These are phyloP conservation scores for Melastoma malabathricum DNA, from an alignment of 345 rosid species.

Conservation along the genomic window DNA sequence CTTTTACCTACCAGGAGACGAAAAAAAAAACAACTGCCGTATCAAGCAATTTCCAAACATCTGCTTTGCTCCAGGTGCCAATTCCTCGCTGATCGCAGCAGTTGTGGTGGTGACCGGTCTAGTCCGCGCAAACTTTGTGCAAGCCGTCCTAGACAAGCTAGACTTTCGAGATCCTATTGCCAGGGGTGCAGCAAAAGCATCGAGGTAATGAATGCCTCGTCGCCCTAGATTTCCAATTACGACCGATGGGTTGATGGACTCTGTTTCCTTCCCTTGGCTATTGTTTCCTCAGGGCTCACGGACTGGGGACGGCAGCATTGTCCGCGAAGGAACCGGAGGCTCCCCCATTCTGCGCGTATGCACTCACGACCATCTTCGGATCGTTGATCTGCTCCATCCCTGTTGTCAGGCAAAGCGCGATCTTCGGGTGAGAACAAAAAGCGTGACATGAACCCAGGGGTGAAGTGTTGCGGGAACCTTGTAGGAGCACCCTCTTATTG, in stretches of 20 bases:
- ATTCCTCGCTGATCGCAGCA: conserved; percentile 89
- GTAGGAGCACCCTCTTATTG: too few relatives aligned
- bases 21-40: background rate
- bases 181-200: conserved; percentile 86
- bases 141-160: conserved; percentile 60
- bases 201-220: conserved; percentile 45
- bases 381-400: conserved; percentile 81
- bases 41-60: background rate
- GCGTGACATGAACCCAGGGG: too few relatives aligned
- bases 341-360: conserved; percentile 93
- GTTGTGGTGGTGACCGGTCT: conserved; percentile 87
- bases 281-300: conserved; percentile 66
- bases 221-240: background rate
- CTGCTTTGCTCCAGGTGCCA: conserved; percentile 35
- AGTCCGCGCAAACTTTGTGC: conserved; percentile 86
- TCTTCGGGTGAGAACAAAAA: conserved; percentile 33
- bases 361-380: conserved; percentile 85
- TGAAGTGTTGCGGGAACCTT: too few relatives aligned
- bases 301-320: conserved; percentile 94
- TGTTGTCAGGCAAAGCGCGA: conserved; percentile 68
- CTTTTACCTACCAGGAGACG: background rate
- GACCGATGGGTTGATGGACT: background rate
- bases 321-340: conserved; percentile 97
- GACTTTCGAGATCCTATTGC: conserved; percentile 73
- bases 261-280: background rate